Conservation (phyloP, 1,284 basidiomycete genomes). For the Cystobasidiaceae sp. region DNA sequence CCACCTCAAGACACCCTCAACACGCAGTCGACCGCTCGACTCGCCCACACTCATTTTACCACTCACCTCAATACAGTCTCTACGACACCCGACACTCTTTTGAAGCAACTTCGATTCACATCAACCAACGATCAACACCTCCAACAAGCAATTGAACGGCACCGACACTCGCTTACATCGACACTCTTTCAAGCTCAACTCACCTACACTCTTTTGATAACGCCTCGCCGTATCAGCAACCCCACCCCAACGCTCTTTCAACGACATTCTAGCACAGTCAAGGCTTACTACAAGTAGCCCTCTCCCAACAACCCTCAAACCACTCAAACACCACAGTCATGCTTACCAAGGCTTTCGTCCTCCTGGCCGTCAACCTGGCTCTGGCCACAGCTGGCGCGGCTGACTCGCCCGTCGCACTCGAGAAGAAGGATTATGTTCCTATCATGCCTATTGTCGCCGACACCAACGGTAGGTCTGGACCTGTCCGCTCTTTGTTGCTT, state of each 20-base stretch:
- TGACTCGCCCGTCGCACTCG: neutral
- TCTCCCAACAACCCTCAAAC: neutral
- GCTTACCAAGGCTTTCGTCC: slow-evolving; percentile 8
- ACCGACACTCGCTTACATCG: slow-evolving; percentile 18
- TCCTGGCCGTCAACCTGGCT: slow-evolving; percentile 18
- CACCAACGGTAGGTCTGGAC: slow-evolving; percentile 4
- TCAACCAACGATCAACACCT: too few relatives aligned
- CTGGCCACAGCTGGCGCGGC: slow-evolving; percentile 16
- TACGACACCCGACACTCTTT: slow-evolving; percentile 29
- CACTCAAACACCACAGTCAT: neutral
- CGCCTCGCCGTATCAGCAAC: neutral
- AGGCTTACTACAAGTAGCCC: slow-evolving; percentile 17
- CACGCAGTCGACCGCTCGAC: slow-evolving; percentile 1
- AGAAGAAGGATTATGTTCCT: neutral
- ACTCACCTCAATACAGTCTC: slow-evolving; percentile 28
- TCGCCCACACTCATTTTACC: slow-evolving; percentile 1
- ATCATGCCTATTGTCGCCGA: neutral
- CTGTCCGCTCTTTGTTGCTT: too few relatives aligned
- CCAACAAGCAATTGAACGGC: slow-evolving; percentile 11
- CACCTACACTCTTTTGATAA: neutral
- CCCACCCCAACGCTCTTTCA: slow-evolving; percentile 8
- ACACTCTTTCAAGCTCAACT: slow-evolving; percentile 7
- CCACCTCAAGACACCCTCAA: neutral
- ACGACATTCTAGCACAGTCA: neutral
- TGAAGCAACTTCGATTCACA: neutral